Evolutionary conservation across 306 rosid genomes (phyloP).

Genomic region (peach (Prunus persica)): DNA sequence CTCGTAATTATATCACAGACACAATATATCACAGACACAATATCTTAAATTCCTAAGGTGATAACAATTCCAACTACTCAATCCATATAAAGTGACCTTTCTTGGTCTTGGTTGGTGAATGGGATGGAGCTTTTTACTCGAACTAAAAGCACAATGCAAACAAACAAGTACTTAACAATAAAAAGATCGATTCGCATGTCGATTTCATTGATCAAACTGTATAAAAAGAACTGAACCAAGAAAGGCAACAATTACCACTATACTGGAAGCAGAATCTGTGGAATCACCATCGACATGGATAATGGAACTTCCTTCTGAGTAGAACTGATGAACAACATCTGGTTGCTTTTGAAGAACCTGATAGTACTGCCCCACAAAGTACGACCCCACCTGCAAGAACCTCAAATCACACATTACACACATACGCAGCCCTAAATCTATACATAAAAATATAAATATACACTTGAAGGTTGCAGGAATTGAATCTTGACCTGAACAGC

Average conservation of each 20-base stretch:
- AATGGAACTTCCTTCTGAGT: conserved; percentile 69
- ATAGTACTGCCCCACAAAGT: conserved; percentile 83
- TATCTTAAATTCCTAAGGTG: background rate
- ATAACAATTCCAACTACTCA: background rate
- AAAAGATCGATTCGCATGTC: background rate
- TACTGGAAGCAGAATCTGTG: conserved; percentile 49
- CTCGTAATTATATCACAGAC: background rate
- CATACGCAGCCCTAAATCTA: background rate
- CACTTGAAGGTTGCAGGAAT: background rate
- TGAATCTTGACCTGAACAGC: conserved; percentile 64
- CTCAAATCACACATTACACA: background rate
- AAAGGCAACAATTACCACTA: conserved; percentile 35
- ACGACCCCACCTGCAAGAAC: conserved; percentile 75
- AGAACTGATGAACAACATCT: conserved; percentile 70
- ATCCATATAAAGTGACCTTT: background rate
- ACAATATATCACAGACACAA: background rate
- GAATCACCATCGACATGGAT: conserved; percentile 61
- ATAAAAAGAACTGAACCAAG: background rate
- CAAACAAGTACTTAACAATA: background rate
- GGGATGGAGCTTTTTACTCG: background rate
- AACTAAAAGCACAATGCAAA: background rate
- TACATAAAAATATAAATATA: background rate
- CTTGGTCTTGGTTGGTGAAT: background rate
- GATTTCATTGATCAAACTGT: background rate
- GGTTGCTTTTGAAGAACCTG: conserved; percentile 81